Percentiles rank a stretch among this genome's conserved stretches.
Conservation (phyloP, 2,329 filamentous ascomycete genomes). For the Nemania serpens region DNA sequence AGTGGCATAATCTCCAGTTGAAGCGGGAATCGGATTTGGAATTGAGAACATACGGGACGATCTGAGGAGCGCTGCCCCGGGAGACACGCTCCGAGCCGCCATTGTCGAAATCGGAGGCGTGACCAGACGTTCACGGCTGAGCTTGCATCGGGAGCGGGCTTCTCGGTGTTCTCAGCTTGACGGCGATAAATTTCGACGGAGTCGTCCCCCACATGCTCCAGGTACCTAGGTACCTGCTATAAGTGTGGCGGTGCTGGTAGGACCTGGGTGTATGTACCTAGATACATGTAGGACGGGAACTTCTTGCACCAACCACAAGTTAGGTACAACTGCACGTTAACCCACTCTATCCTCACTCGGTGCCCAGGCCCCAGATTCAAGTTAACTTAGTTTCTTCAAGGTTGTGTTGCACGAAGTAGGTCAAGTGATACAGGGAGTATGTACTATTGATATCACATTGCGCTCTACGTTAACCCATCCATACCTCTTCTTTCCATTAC, state of each 20-base stretch:
- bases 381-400: no score
- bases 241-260: no score
- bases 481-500: background rate
- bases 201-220: no score
- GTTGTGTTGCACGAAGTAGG: no score
- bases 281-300: no score
- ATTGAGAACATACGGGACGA: conserved; percentile 89
- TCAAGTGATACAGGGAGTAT: no score
- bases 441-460: no score
- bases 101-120: conserved; percentile 31
- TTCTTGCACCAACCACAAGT: background rate
- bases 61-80: conserved; percentile 74
- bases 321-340: background rate
- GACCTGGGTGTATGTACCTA: no score
- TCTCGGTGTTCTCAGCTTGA: conserved; percentile 1
- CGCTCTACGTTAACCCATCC: no score
- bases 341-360: no score
- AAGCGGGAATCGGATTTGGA: conserved; percentile 72
- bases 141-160: conserved; percentile 3
- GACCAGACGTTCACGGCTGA: conserved; percentile 12
- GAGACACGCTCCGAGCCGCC: conserved; percentile 52
- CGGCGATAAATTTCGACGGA: conserved; percentile 25
- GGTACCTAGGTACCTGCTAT: background rate
- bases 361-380: no score
- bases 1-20: conserved; percentile 55